Base-by-base conservation (phyloP, 2,329 filamentous ascomycete genomes). In the Penicillium sp. region DNA sequence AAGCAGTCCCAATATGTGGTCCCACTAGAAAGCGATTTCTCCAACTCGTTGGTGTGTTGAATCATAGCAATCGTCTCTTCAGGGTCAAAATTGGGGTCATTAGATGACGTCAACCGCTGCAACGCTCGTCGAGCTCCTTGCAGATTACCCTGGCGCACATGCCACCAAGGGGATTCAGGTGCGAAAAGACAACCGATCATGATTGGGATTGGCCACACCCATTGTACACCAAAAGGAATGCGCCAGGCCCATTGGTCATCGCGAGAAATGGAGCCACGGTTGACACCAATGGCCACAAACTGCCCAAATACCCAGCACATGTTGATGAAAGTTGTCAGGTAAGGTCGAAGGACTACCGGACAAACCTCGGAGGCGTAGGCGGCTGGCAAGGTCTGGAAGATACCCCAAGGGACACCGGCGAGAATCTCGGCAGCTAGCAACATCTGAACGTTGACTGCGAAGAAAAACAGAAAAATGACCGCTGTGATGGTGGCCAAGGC, bases 61-160 rank as follows among this genome's bases (percentile, higher is more conserved):
- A 96, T 95, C 89, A 94, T 92, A 67, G 88, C 87, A 45, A 95
- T 80, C 0, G 89, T 92, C 74, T 92, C 89, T 60, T 94, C 88
- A 13, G 87, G 83, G 65, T 94, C 84, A 67, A 92, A 91, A 61
- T 86, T 81, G 1, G 84, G 87, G 62, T 90, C 86, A 7, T 64
- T 59, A 10, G 67, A 65, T 11, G 66, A 50, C 1, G 81, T 79
- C 44, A 86, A 60, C 55, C 76, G 65, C 46, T 67, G 63, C 13
- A 75, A 61, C 5, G 72, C 59, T 43, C 70, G 70, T 57, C 77
- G 77, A 10, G 78, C 78, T 15, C 78, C 75, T 19, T 75, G 70
- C 1, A 73, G 58, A 10, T 72, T 69, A 1, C 74, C 76, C 50
- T 73, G 74, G 3, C 77, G 70, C 33, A 80, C 73, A 8, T 79